Evolutionary conservation across 2,329 filamentous ascomycete species (phyloP).

Genomic region (Achaetomium macrosporum): DNA sequence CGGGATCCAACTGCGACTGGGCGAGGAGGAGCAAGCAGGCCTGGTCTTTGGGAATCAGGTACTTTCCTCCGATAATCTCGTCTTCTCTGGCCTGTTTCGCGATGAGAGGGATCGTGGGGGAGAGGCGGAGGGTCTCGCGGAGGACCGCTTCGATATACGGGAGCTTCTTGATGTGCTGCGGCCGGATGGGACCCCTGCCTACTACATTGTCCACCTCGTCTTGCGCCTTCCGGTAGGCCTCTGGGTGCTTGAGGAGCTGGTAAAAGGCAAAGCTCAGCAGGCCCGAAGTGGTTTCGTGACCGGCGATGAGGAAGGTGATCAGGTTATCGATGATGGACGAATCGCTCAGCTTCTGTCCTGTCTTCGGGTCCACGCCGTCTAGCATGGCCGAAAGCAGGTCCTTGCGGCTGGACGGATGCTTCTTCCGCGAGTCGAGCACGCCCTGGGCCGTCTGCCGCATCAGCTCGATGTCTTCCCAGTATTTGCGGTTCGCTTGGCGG

Average conservation of each 20-base stretch:
- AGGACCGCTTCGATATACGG: constrained; percentile 61
- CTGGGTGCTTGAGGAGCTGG: constrained; percentile 58
- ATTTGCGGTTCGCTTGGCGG: constrained; percentile 44
- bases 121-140: constrained; percentile 59
- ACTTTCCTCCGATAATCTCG: constrained; percentile 55
- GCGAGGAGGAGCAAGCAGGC: constrained; percentile 44
- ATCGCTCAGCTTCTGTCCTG: constrained; percentile 58
- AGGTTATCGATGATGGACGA: constrained; percentile 62
- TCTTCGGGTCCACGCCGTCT: constrained; percentile 59
- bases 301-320: constrained; percentile 66
- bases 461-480: constrained; percentile 47
- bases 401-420: constrained; percentile 50
- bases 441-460: constrained; percentile 52
- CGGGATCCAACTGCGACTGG: constrained; percentile 55
- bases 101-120: constrained; percentile 55
- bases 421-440: constrained; percentile 54
- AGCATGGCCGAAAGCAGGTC: constrained; percentile 69
- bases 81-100: constrained; percentile 49
- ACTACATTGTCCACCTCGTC: constrained; percentile 62
- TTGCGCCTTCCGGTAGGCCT: constrained; percentile 54
- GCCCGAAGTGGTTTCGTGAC: constrained; percentile 67
- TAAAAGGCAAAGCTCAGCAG: constrained; percentile 61
- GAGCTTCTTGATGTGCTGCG: constrained; percentile 54
- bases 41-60: constrained; percentile 49
- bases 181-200: constrained; percentile 49